Conservation (phyloP, 345 rosid species). For the Aquilaria malaccensis region DNA sequence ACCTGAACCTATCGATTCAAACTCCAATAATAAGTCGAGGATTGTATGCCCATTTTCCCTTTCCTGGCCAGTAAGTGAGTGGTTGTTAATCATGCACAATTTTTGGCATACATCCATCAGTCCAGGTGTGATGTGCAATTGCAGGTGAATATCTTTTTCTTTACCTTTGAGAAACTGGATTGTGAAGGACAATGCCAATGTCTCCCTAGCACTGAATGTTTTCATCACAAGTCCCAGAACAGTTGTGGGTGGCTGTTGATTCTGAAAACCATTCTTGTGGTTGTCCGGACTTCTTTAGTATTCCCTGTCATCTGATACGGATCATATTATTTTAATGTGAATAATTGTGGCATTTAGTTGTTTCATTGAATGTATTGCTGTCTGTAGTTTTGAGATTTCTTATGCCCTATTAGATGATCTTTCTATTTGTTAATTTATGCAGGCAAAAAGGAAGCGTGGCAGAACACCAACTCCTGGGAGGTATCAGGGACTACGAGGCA, state of each 20-base stretch:
- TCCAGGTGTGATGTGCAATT: constrained; percentile 13
- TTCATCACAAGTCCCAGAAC: constrained; percentile 7
- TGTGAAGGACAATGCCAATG: neutral
- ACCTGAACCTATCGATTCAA: constrained; percentile 44
- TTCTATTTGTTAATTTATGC: constrained; percentile 13
- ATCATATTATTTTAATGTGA: neutral
- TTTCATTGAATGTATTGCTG: neutral
- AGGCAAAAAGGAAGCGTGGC: constrained; percentile 64
- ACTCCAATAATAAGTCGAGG: constrained; percentile 41
- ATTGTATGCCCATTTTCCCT: constrained; percentile 36
- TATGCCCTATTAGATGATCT: neutral
- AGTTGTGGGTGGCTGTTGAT: neutral
- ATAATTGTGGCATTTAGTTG: constrained; percentile 3
- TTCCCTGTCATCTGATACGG: constrained; percentile 6
- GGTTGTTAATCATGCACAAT: constrained; percentile 15
- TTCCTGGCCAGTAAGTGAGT: constrained; percentile 25
- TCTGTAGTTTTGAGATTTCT: neutral
- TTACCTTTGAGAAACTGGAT: neutral
- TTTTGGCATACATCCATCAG: constrained; percentile 11
- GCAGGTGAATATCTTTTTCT: constrained; percentile 11
- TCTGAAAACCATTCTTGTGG: neutral
- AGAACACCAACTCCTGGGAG: constrained; percentile 65
- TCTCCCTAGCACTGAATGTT: neutral
- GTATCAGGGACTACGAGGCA: constrained; percentile 48
- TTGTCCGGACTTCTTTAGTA: neutral